Evolutionary conservation across 2,329 filamentous ascomycete genomes (phyloP).

Genomic region (Elsinoe ampelina): DNA sequence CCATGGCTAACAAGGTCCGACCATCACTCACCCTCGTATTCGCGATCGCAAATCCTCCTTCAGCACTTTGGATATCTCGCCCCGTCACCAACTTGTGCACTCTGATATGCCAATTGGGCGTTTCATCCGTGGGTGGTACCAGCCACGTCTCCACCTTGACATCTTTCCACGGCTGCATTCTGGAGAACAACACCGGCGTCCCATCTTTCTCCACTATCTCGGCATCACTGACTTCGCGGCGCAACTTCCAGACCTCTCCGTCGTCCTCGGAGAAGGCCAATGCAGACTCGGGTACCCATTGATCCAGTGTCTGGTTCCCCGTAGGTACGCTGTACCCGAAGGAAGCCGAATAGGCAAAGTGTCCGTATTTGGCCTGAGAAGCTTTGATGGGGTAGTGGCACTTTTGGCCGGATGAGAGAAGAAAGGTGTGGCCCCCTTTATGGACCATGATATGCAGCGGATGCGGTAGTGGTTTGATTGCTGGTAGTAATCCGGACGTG

Average conservation of each 20-base stretch:
- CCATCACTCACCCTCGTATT: conserved; percentile 52
- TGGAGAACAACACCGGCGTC: conserved; percentile 54
- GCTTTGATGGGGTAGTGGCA: conserved; percentile 76
- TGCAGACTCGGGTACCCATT: conserved; percentile 66
- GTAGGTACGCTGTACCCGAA: conserved; percentile 72
- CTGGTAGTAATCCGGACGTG: conserved; percentile 47
- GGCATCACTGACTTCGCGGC: conserved; percentile 57
- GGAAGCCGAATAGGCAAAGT: conserved; percentile 66
- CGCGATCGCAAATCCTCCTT: conserved; percentile 64
- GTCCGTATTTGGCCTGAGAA: conserved; percentile 72
- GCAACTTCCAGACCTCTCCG: conserved; percentile 69
- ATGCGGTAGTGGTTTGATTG: conserved; percentile 53
- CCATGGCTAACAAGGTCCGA: conserved; percentile 40
- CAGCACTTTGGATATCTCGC: conserved; percentile 58
- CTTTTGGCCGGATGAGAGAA: conserved; percentile 68
- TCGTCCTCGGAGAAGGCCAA: conserved; percentile 68
- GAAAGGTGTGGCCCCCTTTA: conserved; percentile 64
- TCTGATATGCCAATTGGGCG: conserved; percentile 62
- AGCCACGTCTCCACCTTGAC: conserved; percentile 58
- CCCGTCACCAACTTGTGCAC: conserved; percentile 52
- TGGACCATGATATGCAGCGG: conserved; percentile 62
- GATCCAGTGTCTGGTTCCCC: conserved; percentile 64
- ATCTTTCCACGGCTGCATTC: conserved; percentile 62
- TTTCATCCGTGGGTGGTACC: conserved; percentile 48
- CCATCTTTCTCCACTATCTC: conserved; percentile 49